phyloP scores from a whole-genome alignment of 2,329 filamentous ascomycete genomes.

The Trematosphaeria pertusa region DNA sequence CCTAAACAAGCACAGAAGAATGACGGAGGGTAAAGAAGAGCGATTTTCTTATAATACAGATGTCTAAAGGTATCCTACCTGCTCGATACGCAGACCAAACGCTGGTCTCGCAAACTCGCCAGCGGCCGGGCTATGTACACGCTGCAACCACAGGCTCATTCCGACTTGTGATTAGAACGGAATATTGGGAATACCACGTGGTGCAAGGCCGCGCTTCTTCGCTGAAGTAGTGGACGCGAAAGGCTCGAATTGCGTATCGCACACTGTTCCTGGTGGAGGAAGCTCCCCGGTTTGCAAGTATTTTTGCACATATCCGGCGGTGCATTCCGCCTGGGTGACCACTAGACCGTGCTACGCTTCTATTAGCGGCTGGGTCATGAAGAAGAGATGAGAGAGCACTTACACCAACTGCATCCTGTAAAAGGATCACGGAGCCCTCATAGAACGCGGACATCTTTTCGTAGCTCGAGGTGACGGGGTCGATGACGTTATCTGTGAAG shows the following conservation, averaged over 20 bases:
- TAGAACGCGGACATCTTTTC: constrained; percentile 43
- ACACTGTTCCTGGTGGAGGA: background rate
- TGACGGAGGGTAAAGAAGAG: too few species aligned
- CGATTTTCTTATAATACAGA: too few species aligned
- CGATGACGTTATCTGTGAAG: constrained; percentile 59
- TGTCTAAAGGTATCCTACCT: too few species aligned
- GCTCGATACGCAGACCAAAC: too few species aligned
- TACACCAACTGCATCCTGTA: constrained; percentile 41
- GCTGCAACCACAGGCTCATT: too few species aligned
- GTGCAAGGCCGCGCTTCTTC: too few species aligned
- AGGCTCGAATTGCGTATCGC: background rate
- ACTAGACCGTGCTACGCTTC: constrained; percentile 5
- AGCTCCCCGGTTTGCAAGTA: constrained; percentile 11
- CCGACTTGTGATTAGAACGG: too few species aligned
- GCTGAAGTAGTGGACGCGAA: too few species aligned
- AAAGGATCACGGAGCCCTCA: constrained; percentile 49
- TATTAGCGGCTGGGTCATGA: background rate
- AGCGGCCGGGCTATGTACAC: too few species aligned
- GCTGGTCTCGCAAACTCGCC: too few species aligned
- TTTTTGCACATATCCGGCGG: constrained; percentile 3
- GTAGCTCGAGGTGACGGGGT: constrained; percentile 60
- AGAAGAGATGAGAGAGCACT: background rate
- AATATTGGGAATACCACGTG: too few species aligned
- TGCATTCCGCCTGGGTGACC: constrained; percentile 8
- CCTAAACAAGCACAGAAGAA: too few species aligned